phyloP scores from a whole-genome alignment of 2,329 filamentous ascomycete species.

The Polychaeton citri region DNA sequence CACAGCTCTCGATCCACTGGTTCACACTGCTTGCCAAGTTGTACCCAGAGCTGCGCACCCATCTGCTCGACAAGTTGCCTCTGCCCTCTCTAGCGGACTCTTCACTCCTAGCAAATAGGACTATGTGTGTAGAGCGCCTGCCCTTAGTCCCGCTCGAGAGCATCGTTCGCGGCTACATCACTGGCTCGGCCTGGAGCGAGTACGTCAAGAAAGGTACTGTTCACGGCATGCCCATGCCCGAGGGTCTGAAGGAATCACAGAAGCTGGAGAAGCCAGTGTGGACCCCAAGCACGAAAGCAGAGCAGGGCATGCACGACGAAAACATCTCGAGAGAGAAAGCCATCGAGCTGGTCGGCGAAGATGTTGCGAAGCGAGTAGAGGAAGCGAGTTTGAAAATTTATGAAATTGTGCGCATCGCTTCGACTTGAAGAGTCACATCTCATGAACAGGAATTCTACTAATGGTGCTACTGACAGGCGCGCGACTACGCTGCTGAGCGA shows the following conservation, averaged over 20 bases:
- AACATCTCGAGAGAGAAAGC: constrained; percentile 65
- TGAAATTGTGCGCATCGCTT: constrained; percentile 35
- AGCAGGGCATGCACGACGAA: constrained; percentile 64
- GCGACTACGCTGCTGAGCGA: constrained; percentile 48
- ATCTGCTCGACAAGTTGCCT: constrained; percentile 31
- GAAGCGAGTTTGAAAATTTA: constrained; percentile 53
- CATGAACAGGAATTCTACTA: too few relatives aligned
- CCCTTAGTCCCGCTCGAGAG: constrained; percentile 68
- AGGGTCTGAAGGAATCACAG: constrained; percentile 57
- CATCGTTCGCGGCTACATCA: constrained; percentile 83
- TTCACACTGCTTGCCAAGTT: constrained; percentile 46
- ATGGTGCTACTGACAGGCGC: constrained; percentile 38
- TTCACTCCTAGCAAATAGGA: constrained; percentile 41
- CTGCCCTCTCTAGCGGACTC: background rate
- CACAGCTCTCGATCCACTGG: constrained; percentile 55
- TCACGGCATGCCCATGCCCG: constrained; percentile 58
- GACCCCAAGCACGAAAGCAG: constrained; percentile 77
- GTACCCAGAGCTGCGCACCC: constrained; percentile 47
- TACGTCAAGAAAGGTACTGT: constrained; percentile 63
- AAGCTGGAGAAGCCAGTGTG: constrained; percentile 57
- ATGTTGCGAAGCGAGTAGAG: constrained; percentile 52
- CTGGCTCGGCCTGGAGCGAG: constrained; percentile 72
- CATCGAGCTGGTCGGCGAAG: constrained; percentile 48
- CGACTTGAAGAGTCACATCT: too few relatives aligned
- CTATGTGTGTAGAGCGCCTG: constrained; percentile 64